Conservation (phyloP, 495 filamentous ascomycete genomes). For the Hypoxylon lienhwacheense region DNA sequence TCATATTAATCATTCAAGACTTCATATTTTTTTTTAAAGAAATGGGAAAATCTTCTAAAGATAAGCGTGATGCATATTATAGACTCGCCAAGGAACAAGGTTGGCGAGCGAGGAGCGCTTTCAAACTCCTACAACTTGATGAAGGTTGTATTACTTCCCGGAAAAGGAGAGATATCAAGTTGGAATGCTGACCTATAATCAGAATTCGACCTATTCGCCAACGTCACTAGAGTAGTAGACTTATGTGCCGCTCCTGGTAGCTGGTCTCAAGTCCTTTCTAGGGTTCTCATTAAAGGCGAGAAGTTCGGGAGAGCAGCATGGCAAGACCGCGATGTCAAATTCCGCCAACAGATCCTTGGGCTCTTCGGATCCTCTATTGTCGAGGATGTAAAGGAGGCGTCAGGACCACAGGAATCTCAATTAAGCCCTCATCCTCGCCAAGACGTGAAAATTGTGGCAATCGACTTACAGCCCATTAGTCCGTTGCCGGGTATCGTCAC, state of each 20-base stretch:
- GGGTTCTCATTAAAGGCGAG: slow-evolving; percentile 89
- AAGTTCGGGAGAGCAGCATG: slow-evolving; percentile 81
- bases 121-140: slow-evolving; percentile 94
- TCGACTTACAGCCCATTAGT: slow-evolving; percentile 94
- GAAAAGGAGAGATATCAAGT: not conserved
- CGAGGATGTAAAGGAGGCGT: slow-evolving; percentile 32
- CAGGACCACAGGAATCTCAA: slow-evolving; percentile 4
- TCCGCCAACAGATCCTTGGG: slow-evolving; percentile 58
- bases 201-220: slow-evolving; percentile 90
- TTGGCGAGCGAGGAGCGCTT: slow-evolving; percentile 93
- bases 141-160: slow-evolving; percentile 53
- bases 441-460: slow-evolving; percentile 90
- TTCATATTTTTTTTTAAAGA: not conserved
- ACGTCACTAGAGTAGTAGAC: slow-evolving; percentile 90
- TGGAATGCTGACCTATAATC: slow-evolving; percentile 28
- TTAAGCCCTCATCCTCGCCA: slow-evolving; percentile 58
- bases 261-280: slow-evolving; percentile 94
- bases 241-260: slow-evolving; percentile 94
- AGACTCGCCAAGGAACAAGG: slow-evolving; percentile 97
- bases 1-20: not conserved
- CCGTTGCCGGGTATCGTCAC: slow-evolving; percentile 89
- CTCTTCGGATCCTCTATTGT: slow-evolving; percentile 39
- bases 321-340: slow-evolving; percentile 73
- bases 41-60: slow-evolving; percentile 98
- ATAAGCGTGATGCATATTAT: slow-evolving; percentile 98